Conservation (phyloP, 768 basidiomycete species). For the Suillus lakei region DNA sequence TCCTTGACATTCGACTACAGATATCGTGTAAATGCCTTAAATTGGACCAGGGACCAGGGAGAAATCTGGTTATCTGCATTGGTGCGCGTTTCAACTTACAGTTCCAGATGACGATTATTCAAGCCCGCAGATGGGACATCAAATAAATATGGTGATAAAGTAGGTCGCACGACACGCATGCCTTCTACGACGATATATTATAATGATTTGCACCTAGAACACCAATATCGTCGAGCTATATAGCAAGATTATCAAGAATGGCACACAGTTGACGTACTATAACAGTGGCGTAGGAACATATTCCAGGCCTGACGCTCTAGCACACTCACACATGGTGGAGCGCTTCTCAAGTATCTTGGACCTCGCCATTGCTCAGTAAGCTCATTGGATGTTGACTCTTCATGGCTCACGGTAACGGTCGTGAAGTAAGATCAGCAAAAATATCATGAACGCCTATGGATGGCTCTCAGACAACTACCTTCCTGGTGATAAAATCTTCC, state of each 20-base stretch:
- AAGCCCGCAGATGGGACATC: conserved; percentile 33
- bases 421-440: conserved; percentile 19
- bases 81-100: neutral
- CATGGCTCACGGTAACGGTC: neutral
- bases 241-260: conserved; percentile 38
- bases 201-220: conserved; percentile 36
- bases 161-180: neutral
- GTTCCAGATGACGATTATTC: neutral
- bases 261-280: conserved; percentile 43
- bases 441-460: conserved; percentile 40
- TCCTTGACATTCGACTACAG: no score
- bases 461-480: conserved; percentile 47
- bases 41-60: neutral
- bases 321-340: conserved; percentile 24
- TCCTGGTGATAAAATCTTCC: conserved; percentile 43
- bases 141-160: conserved; percentile 40
- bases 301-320: conserved; percentile 22
- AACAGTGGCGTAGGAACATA: conserved; percentile 46
- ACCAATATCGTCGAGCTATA: conserved; percentile 48
- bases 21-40: neutral
- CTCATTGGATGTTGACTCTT: neutral
- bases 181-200: neutral
- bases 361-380: conserved; percentile 44
- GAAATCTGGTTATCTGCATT: conserved; percentile 35
- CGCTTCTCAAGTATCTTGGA: conserved; percentile 34